phyloP scores from a whole-genome alignment of 306 rosid genomes.

The Vigna mungo region DNA sequence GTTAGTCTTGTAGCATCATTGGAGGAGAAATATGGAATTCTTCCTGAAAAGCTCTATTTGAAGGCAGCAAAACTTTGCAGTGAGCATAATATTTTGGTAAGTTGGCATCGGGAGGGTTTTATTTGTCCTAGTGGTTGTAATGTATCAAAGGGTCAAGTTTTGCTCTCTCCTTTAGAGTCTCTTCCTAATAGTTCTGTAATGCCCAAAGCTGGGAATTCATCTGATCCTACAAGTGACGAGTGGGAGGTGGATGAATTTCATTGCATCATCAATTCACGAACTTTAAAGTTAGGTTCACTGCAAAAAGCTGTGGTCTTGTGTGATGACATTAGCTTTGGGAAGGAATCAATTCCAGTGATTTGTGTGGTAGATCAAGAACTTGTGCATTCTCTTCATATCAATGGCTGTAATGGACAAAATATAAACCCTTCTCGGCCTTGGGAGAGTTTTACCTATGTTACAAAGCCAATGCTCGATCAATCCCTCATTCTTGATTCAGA shows the following conservation, averaged over 20 bases:
- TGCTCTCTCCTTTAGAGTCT: constrained; percentile 66
- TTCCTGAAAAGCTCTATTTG: constrained; percentile 80
- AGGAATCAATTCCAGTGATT: constrained; percentile 77
- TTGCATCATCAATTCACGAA: constrained; percentile 61
- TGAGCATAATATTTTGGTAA: constrained; percentile 64
- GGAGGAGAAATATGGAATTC: constrained; percentile 74
- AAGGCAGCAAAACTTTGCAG: constrained; percentile 95
- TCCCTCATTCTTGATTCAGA: constrained; percentile 68
- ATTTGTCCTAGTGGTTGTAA: constrained; percentile 81
- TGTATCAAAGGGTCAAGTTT: constrained; percentile 54
- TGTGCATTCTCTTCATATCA: constrained; percentile 58
- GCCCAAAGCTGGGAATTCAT: constrained; percentile 44
- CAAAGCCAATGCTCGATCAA: constrained; percentile 76
- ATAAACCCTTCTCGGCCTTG: constrained; percentile 63
- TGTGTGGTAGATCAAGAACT: constrained; percentile 78
- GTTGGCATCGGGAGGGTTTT: constrained; percentile 85
- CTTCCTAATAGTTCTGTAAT: constrained; percentile 52
- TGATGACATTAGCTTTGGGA: constrained; percentile 92
- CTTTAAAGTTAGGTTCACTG: constrained; percentile 57
- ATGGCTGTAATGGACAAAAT: constrained; percentile 55
- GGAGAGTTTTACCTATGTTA: constrained; percentile 79
- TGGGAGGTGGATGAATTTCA: constrained; percentile 84
- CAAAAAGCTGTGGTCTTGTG: constrained; percentile 67
- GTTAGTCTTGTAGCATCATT: constrained; percentile 68
- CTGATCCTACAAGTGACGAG: constrained; percentile 58